A percentile compares a stretch with the other conserved stretches of the same genome.
Conservation (phyloP, 345 rosid species). For the Gossypium thurberi region DNA sequence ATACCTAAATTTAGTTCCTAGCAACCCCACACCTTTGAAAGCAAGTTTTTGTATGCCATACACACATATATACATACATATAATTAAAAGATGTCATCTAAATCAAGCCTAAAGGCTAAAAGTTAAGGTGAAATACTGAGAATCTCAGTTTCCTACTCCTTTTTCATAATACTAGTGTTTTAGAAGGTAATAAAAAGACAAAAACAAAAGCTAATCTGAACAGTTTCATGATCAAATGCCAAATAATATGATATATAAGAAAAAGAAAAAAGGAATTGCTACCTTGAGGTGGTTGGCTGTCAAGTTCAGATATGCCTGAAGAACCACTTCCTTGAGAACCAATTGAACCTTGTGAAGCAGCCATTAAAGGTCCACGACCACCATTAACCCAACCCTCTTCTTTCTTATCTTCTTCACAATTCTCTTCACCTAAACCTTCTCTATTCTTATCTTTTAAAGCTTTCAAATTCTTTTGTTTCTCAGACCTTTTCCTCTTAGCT, state of each 20-base stretch:
- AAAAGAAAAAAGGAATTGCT: neutral
- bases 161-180: no score
- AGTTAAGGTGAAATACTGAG: neutral
- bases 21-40: neutral
- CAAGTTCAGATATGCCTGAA: slow-evolving; percentile 50
- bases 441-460: slow-evolving; percentile 20
- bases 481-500: slow-evolving; percentile 72
- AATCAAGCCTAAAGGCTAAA: neutral
- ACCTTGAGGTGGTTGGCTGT: slow-evolving; percentile 49
- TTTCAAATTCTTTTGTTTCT: slow-evolving; percentile 54
- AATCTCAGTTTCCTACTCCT: neutral
- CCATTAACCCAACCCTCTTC: slow-evolving; percentile 15
- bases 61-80: neutral
- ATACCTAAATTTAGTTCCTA: neutral
- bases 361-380: neutral
- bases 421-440: slow-evolving; percentile 22
- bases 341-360: slow-evolving; percentile 33
- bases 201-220: neutral
- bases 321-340: slow-evolving; percentile 66
- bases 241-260: neutral
- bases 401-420: slow-evolving; percentile 23
- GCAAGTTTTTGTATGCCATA: neutral
- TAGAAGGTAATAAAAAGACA: neutral
- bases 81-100: neutral
- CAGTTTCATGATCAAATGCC: slow-evolving; percentile 9